Base-by-base conservation (phyloP, 352 stramenopile genomes). In the Phytophthora syringae region DNA sequence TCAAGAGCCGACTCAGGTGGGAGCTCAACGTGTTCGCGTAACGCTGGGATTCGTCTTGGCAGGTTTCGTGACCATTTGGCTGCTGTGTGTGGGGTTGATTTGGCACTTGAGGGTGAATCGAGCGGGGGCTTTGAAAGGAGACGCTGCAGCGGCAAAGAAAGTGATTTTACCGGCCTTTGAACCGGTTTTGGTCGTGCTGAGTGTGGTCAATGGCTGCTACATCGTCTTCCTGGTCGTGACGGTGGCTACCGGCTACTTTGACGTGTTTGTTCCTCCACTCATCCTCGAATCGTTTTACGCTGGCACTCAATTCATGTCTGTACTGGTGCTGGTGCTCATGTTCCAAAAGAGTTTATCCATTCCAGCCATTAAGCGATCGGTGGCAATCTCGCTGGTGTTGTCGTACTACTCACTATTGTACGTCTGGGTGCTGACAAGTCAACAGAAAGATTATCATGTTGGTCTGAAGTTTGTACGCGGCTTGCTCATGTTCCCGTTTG, bases 271-370 rank as follows among this genome's bases (percentile, higher is more conserved):
- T 77, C 62, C 64, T 28, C 43, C 54, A 2, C 36, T 80, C 13
- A 21, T 68, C 7, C 52, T 70, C 7, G 70, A 79, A 53, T 36
- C 42, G 6, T 62, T 75, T 39, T 80, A 78, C 61, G 62, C 51
- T 3, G 74, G 64, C 1, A 68, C 76, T 18, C 40, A 71, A 42
- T 84, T 85, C 52, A 65, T 64, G 45, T 55, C 82, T 18, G 51
- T 72, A 48, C 60, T 79, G 27, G 59, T 84, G 21, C 24, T 80
- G 10, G 52, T 84, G 10, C 57, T 85, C n/a, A 67, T 85, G 58
- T 67, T 77, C 24, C 59, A 85, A 47, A 88, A 88, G 42, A 88
- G 74, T 42, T 16, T 85, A 3, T 85, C 79, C 4, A 7, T 57
- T 1, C 65, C 72, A n/a, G 79, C 76, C 0, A 18, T 88, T 5